A percentile compares a stretch with the other conserved stretches of the same genome.
These are phyloP conservation scores for Colletotrichum filicis DNA, from an alignment of 2,329 filamentous ascomycete genomes.

Conservation along the genomic window DNA sequence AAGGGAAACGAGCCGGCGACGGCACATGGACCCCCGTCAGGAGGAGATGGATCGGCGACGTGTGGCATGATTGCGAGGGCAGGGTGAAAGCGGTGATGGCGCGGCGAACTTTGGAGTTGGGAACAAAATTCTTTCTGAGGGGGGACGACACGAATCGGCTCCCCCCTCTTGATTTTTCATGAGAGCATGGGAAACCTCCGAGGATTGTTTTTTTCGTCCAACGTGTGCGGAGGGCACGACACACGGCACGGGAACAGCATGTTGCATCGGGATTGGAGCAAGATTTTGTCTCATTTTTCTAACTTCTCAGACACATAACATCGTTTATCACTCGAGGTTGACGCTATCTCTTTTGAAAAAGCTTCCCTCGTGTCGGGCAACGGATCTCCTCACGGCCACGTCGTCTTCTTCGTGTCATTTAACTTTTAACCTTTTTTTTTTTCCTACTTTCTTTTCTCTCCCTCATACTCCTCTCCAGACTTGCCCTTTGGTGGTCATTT, in stretches of 20 bases:
- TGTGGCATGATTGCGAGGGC: constrained; percentile 27
- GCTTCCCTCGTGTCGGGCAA: not conserved
- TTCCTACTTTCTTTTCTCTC: constrained; percentile 15
- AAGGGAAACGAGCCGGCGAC: constrained; percentile 58
- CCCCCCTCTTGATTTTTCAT: constrained; percentile 18
- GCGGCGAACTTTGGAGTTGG: constrained; percentile 33
- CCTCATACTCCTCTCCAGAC: not conserved
- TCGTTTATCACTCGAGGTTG: constrained; percentile 5
- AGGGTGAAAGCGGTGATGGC: constrained; percentile 7
- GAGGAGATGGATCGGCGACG: constrained; percentile 35
- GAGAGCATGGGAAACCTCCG: constrained; percentile 26
- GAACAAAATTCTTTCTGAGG: constrained; percentile 23
- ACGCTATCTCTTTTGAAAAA: not conserved
- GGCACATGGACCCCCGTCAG: constrained; percentile 39
- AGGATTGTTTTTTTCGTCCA: constrained; percentile 8
- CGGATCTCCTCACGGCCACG: constrained; percentile 32
- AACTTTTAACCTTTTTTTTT: constrained; percentile 14
- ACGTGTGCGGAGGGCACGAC: constrained; percentile 9
- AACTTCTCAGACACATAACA: constrained; percentile 25
- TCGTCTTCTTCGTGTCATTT: constrained; percentile 36
- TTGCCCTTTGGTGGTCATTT: not conserved
- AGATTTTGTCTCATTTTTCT: constrained; percentile 18
- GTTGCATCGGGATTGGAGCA: constrained; percentile 34
- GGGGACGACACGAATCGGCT: not conserved
- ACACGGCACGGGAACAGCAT: constrained; percentile 24